Conservation (phyloP, 2,329 filamentous ascomycete species). For the Claviceps sp. region DNA sequence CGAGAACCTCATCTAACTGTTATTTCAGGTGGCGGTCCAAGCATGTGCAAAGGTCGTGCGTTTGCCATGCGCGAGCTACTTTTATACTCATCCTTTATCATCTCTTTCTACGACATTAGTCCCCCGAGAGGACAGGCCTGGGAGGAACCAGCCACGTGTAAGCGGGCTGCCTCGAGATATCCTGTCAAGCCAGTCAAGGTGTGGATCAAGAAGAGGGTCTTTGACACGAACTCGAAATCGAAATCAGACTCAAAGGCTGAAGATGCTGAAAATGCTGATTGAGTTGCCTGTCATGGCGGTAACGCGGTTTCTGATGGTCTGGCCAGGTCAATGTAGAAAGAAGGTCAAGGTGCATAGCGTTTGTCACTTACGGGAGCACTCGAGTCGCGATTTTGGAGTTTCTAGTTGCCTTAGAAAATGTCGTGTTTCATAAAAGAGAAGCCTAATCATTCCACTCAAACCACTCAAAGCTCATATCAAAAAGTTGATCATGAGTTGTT, state of each 20-base stretch:
- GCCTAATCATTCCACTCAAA: no score
- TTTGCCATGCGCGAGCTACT: conserved; percentile 22
- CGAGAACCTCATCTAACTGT: neutral
- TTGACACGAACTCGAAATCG: neutral
- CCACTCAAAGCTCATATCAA: no score
- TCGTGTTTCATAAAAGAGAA: neutral
- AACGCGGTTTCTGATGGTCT: neutral
- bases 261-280: neutral
- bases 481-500: no score
- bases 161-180: conserved; percentile 14
- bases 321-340: neutral
- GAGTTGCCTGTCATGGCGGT: neutral
- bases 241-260: neutral
- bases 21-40: conserved; percentile 17
- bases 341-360: neutral
- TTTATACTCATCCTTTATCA: conserved; percentile 20
- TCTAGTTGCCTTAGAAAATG: neutral
- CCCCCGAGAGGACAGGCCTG: conserved; percentile 16
- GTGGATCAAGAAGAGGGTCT: conserved; percentile 19
- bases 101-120: conserved; percentile 24
- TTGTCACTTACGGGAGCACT: neutral
- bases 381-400: neutral
- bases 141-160: conserved; percentile 13
- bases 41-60: conserved; percentile 19
- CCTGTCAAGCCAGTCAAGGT: conserved; percentile 16